Evolutionary conservation across 495 filamentous ascomycete species (phyloP), one percentile per base, ranked within the genome.

Genomic region (Glarea lozoyensis): DNA sequence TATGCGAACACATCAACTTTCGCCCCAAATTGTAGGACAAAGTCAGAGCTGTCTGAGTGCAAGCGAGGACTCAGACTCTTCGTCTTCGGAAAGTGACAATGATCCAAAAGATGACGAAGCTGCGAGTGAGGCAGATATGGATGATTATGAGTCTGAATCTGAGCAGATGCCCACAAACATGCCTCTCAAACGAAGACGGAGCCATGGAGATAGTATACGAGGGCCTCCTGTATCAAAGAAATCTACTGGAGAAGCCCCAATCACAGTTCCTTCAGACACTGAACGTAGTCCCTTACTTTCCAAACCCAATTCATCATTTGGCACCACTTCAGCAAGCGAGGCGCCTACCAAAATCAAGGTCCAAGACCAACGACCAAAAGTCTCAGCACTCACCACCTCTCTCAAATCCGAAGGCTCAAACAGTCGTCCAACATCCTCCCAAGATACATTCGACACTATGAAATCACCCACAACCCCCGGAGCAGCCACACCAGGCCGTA

Each of bases 1-100:
- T 11, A 90, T 92, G 69, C 77, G 79, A 40, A 88, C 87, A 9
- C 82, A 88, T 38, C 73, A 77, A 36, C 61, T 93, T 4, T 71
- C 77, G 13, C 72, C 79, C 42, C 70, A 79, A 20, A 74, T 84
- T 10, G 65, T 88, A 12, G 65, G 74, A 39, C 62, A 71, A 30
- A 42, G 51, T 39, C 50, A 39, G 0, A 53, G 39, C 23, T 32
- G 45, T 35, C 40, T 12, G 3, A 57, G 54, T 37, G 49, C 50
- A 1, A 53, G 50, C 29, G 54, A 57, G 24, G 50, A 47, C 13
- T 53, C 49, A 10, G 54, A 57, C 2, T 45, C 39, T 18, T 47
- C 51, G 30, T 49, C 47, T 4, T 41, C 37, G 9, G 45, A 21
- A 3, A 21, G 38, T 29, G 25, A 22, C 15, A 21, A 30, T 20